A percentile compares a stretch with the other conserved stretches of the same genome.
Evolutionary conservation across 2,329 filamentous ascomycete species (phyloP).

Genomic region (Phoma sp.): DNA sequence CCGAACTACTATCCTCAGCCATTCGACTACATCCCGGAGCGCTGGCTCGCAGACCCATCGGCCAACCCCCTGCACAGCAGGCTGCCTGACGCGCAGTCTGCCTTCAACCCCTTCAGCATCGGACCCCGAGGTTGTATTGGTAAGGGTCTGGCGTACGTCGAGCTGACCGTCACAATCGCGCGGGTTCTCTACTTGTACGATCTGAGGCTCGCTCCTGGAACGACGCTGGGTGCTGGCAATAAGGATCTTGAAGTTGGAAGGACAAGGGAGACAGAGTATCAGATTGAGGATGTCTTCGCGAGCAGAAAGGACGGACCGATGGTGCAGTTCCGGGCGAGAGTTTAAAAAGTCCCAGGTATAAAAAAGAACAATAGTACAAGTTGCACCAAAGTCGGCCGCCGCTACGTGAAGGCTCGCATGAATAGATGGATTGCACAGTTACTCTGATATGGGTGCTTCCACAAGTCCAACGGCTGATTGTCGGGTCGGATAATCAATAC

Average conservation of each 20-base stretch:
- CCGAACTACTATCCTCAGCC: slow-evolving; percentile 48
- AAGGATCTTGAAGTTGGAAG: slow-evolving; percentile 44
- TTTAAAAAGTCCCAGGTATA: not conserved
- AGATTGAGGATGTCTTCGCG: slow-evolving; percentile 76
- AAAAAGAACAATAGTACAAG: not conserved
- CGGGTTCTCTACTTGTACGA: slow-evolving; percentile 69
- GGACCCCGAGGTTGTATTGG: slow-evolving; percentile 76
- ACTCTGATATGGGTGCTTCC: not conserved
- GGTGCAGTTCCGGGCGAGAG: slow-evolving; percentile 59
- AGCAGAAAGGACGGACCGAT: slow-evolving; percentile 75
- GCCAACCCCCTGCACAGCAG: slow-evolving; percentile 40
- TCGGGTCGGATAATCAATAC: not conserved
- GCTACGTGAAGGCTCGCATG: not conserved
- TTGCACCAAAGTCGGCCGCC: not conserved
- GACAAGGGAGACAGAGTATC: slow-evolving; percentile 63
- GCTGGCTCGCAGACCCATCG: slow-evolving; percentile 45
- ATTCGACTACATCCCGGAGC: slow-evolving; percentile 48
- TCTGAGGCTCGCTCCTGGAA: slow-evolving; percentile 51
- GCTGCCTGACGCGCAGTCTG: slow-evolving; percentile 62
- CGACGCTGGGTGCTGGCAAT: slow-evolving; percentile 40
- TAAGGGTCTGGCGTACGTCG: slow-evolving; percentile 72
- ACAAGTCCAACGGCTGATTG: slow-evolving; percentile 4
- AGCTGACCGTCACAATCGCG: slow-evolving; percentile 70
- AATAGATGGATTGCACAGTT: too few relatives aligned
- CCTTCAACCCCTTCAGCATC: slow-evolving; percentile 78